Evolutionary conservation across 345 rosid species (phyloP).

Genomic region (Sisymbrium altissimum): DNA sequence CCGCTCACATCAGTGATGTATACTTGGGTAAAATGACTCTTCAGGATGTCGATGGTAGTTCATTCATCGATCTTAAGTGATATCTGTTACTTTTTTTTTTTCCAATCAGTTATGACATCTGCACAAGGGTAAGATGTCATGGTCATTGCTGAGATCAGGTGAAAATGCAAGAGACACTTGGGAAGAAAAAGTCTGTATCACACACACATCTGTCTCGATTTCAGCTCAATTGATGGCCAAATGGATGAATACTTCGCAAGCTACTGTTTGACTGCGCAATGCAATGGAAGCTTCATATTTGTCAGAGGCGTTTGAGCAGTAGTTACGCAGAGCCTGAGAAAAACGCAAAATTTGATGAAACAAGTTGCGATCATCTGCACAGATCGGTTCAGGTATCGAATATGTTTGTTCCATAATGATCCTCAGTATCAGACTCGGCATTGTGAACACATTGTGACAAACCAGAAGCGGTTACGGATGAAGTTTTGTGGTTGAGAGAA

Average conservation of each 20-base stretch:
- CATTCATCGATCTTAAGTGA: slow-evolving; percentile 56
- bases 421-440: not conserved
- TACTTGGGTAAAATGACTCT: slow-evolving; percentile 75
- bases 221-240: not conserved
- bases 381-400: not conserved
- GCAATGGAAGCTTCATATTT: not conserved
- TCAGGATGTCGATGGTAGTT: slow-evolving; percentile 64
- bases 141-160: not conserved
- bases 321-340: slow-evolving; percentile 7
- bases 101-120: not conserved
- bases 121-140: too few relatives aligned
- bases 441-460: not conserved
- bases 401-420: not conserved
- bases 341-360: not conserved
- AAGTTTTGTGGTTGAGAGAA: not conserved
- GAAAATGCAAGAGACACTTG: not conserved
- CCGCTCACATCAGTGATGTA: slow-evolving; percentile 58
- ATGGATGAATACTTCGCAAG: not conserved
- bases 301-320: not conserved
- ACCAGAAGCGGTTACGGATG: not conserved
- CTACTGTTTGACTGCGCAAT: not conserved
- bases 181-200: not conserved
- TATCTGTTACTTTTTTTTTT: not conserved
- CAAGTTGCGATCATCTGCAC: not conserved
- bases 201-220: not conserved